phyloP scores from a whole-genome alignment of 2,329 filamentous ascomycete genomes.

The Botrytis pseudocinerea region DNA sequence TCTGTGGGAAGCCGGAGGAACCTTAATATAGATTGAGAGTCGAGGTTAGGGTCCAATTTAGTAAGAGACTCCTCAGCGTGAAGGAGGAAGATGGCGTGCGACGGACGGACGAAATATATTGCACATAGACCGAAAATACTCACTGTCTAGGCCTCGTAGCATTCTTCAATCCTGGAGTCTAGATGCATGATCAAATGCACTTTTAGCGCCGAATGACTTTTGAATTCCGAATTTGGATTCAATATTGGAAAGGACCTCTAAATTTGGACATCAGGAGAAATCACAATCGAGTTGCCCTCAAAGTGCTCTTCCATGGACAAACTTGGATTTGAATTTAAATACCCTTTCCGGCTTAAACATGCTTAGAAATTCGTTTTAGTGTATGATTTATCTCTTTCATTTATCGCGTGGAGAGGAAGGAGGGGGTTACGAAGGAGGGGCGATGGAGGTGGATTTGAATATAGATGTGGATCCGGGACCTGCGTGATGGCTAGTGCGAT shows the following conservation, averaged over 20 bases:
- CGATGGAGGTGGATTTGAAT: background rate
- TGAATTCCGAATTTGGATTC: background rate
- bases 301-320: background rate
- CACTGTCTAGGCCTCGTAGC: background rate
- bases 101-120: background rate
- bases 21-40: background rate
- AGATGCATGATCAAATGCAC: background rate
- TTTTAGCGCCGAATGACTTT: background rate
- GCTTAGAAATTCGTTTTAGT: background rate
- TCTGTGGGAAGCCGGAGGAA: background rate
- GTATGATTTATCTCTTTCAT: background rate
- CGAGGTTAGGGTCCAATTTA: background rate
- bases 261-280: background rate
- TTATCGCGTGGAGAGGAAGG: background rate
- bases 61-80: background rate
- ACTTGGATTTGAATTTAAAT: too few species aligned
- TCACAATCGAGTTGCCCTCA: background rate
- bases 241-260: background rate
- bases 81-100: background rate
- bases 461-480: constrained; percentile 9
- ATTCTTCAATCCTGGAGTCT: background rate
- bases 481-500: background rate
- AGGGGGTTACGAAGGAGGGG: background rate
- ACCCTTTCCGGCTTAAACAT: background rate
- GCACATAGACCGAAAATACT: background rate